Evolutionary conservation across 2,329 filamentous ascomycete genomes (phyloP).

Genomic region (Metarhizium robertsii): DNA sequence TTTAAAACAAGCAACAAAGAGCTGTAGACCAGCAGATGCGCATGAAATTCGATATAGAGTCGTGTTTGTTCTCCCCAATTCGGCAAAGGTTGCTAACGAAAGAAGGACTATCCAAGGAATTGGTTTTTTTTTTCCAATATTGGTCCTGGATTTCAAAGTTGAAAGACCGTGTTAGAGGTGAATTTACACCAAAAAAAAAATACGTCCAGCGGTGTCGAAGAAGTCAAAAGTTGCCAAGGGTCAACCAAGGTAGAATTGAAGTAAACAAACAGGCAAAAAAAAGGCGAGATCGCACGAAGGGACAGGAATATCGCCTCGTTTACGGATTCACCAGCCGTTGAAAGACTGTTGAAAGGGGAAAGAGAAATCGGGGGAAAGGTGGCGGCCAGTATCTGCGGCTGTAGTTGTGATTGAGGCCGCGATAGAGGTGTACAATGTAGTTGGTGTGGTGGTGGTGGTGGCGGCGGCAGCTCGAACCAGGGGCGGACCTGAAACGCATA

Average conservation of each 20-base stretch:
- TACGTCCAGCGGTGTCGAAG: slow-evolving; percentile 5
- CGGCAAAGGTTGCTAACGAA: slow-evolving; percentile 3
- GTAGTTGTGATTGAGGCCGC: background rate
- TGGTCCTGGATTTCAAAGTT: background rate
- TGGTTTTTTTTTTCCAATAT: background rate
- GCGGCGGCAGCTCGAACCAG: slow-evolving; percentile 2
- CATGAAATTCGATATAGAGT: background rate
- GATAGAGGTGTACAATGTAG: slow-evolving; percentile 1
- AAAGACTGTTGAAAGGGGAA: background rate
- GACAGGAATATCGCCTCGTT: background rate
- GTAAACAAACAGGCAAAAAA: slow-evolving; percentile 10
- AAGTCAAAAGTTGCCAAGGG: slow-evolving; percentile 34
- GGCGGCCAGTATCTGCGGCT: background rate
- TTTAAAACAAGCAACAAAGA: background rate
- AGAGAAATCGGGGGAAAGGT: background rate
- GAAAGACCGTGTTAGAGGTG: background rate
- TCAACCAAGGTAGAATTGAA: slow-evolving; percentile 38
- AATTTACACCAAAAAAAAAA: background rate
- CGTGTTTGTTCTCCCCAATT: background rate
- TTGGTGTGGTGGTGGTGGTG: background rate
- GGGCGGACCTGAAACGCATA: slow-evolving; percentile 5
- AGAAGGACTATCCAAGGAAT: background rate
- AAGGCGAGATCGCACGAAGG: background rate
- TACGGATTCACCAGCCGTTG: background rate
- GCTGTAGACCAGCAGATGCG: background rate